Conservation (phyloP, 345 rosid genomes). For the Arabidopsis arenosa region DNA sequence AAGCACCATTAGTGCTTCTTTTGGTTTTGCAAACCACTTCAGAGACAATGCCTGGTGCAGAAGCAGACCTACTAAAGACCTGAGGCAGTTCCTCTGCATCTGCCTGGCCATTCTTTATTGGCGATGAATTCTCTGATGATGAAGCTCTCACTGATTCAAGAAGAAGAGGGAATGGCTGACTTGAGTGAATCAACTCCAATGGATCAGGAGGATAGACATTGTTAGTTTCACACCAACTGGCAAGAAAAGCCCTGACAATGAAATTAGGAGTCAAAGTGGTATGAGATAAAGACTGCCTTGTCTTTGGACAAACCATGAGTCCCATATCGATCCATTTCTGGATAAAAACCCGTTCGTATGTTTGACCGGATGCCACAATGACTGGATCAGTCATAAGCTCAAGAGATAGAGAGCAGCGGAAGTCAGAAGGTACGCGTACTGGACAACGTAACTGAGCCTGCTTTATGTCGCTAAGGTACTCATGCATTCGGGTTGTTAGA, state of each 20-base stretch:
- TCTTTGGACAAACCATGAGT: slow-evolving; percentile 89
- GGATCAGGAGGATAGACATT: slow-evolving; percentile 82
- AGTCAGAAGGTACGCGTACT: slow-evolving; percentile 79
- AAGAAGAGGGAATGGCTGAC: slow-evolving; percentile 59
- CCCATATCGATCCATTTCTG: slow-evolving; percentile 89
- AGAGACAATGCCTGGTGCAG: slow-evolving; percentile 59
- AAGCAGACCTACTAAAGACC: slow-evolving; percentile 62
- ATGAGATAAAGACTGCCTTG: slow-evolving; percentile 70
- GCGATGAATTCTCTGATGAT: slow-evolving; percentile 10
- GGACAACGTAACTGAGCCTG: slow-evolving; percentile 69
- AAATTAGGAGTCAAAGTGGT: slow-evolving; percentile 82
- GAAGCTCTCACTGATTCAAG: slow-evolving; percentile 45
- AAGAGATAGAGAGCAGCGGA: slow-evolving; percentile 87
- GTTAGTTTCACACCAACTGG: slow-evolving; percentile 91
- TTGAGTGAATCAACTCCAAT: slow-evolving; percentile 54
- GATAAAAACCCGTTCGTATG: slow-evolving; percentile 86
- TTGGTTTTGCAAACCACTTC: slow-evolving; percentile 52
- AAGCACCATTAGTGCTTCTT: slow-evolving; percentile 28
- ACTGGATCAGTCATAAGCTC: slow-evolving; percentile 98
- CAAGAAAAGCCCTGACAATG: slow-evolving; percentile 87
- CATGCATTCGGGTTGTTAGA: slow-evolving; percentile 69
- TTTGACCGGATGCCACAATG: slow-evolving; percentile 87
- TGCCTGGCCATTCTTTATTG: slow-evolving; percentile 33
- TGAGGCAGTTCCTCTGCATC: slow-evolving; percentile 51
- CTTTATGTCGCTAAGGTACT: slow-evolving; percentile 61